Base-by-base conservation (phyloP, 306 rosid species). In the Spatholobus suberectus region DNA sequence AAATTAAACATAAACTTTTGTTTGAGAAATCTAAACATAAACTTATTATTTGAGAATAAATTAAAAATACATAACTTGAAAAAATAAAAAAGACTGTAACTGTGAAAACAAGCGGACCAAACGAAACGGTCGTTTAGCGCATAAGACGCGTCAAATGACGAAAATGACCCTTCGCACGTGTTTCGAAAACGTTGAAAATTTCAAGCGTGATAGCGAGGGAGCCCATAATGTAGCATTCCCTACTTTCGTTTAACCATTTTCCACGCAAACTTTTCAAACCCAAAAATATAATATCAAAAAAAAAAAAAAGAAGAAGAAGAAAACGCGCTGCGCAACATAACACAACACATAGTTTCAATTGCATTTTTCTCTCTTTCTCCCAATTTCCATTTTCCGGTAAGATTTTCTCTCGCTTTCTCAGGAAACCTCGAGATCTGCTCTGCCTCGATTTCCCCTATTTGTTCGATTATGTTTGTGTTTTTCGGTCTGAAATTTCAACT, bases 401-500 rank as follows among this genome's bases (percentile, higher is more conserved):
- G 40, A 58, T 73, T 77, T 58, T 35, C 43, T 40, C 52, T 84
- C 55, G 2, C 57, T 81, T 70, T 81, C 88, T 78, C 70, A 24
- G 83, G 58, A 82, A 58, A 10, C 26, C 74, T 83, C 71, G 63
- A 20, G 86, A 86, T 89, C 88, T 84, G 74, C 89, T 85, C 20
- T 69, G 13, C 14, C 5, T 61, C 2, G n/a, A 13, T 84, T 75
- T 32, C 73, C 13, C 13, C 32, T 1, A 0, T 81, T 68, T 69
- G 18, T 4, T 18, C 13, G 27, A 58, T 77, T 70, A 66, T 32
- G 5, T 17, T 13, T 58, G 4, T 8, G 3, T 6, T 5, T 5
- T 52, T 2, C 15, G 32, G 5, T 69, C 23, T 26, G 32, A 35
- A 3, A 4, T 62, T 84, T 24, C 34, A 18, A 27, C 34, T 49